These are phyloP conservation scores for Nemania abortiva DNA, from an alignment of 2,329 filamentous ascomycete species.

Conservation along the genomic window DNA sequence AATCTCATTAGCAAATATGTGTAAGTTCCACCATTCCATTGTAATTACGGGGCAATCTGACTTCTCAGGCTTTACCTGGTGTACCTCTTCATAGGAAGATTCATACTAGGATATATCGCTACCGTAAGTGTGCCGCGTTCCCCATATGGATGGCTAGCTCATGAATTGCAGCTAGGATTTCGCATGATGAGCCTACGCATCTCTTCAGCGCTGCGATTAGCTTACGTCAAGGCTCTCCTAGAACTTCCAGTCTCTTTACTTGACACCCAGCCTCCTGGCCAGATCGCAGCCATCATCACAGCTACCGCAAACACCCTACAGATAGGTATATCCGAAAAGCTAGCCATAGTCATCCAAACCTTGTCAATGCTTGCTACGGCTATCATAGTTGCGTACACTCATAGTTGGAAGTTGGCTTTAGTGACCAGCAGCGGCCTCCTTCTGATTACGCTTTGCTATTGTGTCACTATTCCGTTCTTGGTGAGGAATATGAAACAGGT, in stretches of 20 bases:
- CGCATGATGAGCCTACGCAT: constrained; percentile 71
- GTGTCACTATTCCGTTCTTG: constrained; percentile 66
- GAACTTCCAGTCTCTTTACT: constrained; percentile 74
- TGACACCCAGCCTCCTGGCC: constrained; percentile 72
- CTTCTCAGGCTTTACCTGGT: constrained; percentile 72
- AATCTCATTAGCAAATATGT: constrained; percentile 59
- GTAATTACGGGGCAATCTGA: background rate
- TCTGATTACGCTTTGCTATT: constrained; percentile 65
- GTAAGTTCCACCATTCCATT: constrained; percentile 48
- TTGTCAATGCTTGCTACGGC: constrained; percentile 64
- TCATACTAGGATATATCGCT: constrained; percentile 71
- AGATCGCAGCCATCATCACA: constrained; percentile 72
- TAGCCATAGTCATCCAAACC: constrained; percentile 69
- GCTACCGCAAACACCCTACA: constrained; percentile 72
- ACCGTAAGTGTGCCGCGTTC: constrained; percentile 56
- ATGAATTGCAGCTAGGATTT: constrained; percentile 63
- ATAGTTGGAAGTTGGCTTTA: constrained; percentile 70
- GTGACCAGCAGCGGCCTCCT: constrained; percentile 69
- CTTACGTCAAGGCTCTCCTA: constrained; percentile 74
- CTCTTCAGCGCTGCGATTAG: constrained; percentile 70
- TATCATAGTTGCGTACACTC: constrained; percentile 67
- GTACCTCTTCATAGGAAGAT: constrained; percentile 76
- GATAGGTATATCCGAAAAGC: constrained; percentile 72
- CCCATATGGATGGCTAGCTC: constrained; percentile 4
- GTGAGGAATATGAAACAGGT: constrained; percentile 64